phyloP scores from a whole-genome alignment of 495 filamentous ascomycete species.

The Aspergillus biplanus region DNA sequence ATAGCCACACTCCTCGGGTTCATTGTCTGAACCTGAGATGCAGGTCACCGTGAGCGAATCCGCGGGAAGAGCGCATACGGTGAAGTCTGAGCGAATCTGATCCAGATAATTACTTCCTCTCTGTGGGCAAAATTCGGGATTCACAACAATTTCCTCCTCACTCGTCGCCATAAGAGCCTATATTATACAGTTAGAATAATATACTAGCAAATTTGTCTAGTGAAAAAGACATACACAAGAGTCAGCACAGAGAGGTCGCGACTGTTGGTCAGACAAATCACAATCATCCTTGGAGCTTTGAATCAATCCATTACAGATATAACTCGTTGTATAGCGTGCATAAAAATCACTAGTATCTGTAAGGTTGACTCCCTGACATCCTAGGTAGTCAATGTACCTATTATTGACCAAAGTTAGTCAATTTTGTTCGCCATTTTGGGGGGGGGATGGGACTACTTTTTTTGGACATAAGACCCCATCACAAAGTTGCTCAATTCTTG shows the following conservation, averaged over 20 bases:
- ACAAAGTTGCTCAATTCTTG: slow-evolving; percentile 73
- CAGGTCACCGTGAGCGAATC: slow-evolving; percentile 75
- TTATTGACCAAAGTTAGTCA: slow-evolving; percentile 16
- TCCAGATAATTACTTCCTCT: slow-evolving; percentile 63
- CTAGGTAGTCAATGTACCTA: slow-evolving; percentile 61
- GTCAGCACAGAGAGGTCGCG: slow-evolving; percentile 84
- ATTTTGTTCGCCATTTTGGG: background rate
- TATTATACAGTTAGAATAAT: slow-evolving; percentile 30
- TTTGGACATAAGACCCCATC: slow-evolving; percentile 68
- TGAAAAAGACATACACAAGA: slow-evolving; percentile 69
- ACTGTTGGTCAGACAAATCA: slow-evolving; percentile 60
- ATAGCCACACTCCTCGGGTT: slow-evolving; percentile 88
- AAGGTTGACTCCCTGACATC: slow-evolving; percentile 77
- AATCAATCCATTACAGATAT: slow-evolving; percentile 93
- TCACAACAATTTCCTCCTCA: slow-evolving; percentile 81
- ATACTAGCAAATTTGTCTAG: background rate
- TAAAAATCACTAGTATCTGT: slow-evolving; percentile 85
- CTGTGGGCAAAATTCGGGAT: slow-evolving; percentile 70
- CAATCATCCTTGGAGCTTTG: slow-evolving; percentile 85
- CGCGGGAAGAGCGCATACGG: slow-evolving; percentile 80
- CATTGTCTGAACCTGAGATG: slow-evolving; percentile 76
- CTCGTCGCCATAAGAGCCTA: slow-evolving; percentile 84
- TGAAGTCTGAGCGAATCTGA: slow-evolving; percentile 91
- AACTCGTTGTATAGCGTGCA: slow-evolving; percentile 89
- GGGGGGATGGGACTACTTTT: slow-evolving; percentile 62